These are phyloP conservation scores for Geotrichum carabidarum DNA, from an alignment of 1,139 yeast genomes.

Conservation along the genomic window DNA sequence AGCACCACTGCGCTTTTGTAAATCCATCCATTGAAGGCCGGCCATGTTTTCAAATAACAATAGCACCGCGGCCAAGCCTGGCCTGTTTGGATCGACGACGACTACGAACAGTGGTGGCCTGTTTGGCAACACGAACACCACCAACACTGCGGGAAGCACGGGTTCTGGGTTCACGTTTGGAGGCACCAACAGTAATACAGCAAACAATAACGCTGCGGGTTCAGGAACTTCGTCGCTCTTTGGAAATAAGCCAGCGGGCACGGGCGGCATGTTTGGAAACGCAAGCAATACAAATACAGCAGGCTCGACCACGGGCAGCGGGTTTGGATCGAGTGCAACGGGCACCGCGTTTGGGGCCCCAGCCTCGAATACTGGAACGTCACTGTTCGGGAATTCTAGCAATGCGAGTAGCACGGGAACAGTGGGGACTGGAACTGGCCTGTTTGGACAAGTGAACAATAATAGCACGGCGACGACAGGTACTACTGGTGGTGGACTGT, in stretches of 20 bases:
- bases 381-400: conserved; percentile 18
- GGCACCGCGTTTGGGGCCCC: conserved; percentile 12
- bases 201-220: conserved; percentile 20
- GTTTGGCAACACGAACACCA: conserved; percentile 35
- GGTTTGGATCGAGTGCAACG: not conserved
- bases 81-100: conserved; percentile 12
- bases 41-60: not conserved
- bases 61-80: not conserved
- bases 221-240: conserved; percentile 32
- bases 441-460: conserved; percentile 32
- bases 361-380: not conserved
- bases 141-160: not conserved
- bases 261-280: not conserved
- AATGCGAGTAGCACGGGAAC: conserved; percentile 11
- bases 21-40: too few species aligned
- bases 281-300: not conserved
- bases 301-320: not conserved
- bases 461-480: conserved; percentile 16
- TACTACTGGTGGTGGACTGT: conserved; percentile 25
- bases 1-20: too few species aligned
- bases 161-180: conserved; percentile 12
- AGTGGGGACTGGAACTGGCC: conserved; percentile 35
- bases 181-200: conserved; percentile 23
- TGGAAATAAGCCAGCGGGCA: conserved; percentile 28
- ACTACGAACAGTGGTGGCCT: conserved; percentile 31